Evolutionary conservation across 139 green algal genomes (phyloP), one percentile per base, ranked within the genome.

Genomic region (Tetradesmus lagerheimii): DNA sequence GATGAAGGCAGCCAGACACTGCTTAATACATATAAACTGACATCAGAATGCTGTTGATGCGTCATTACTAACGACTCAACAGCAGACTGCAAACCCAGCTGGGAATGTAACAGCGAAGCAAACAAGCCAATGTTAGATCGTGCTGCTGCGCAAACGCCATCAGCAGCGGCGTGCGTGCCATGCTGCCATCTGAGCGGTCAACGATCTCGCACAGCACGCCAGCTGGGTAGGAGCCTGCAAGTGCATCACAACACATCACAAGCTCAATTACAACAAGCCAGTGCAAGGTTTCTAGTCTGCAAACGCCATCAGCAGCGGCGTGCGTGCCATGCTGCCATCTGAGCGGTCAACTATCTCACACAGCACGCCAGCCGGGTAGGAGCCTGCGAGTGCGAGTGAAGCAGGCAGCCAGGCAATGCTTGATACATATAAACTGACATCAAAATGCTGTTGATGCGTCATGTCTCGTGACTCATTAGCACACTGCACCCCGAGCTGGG

Each of bases 171-270:
- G 96, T 97, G 37, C 97, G 95, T 1, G 95, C 91, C 98, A 99
- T 99, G 92, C 83, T 94, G 81, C 97, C 97, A 89, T 97, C 95
- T 8, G 91, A 38, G 62, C 93, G 93, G 93, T 99, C 96, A 4
- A 99, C 97, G 20, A 99, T 94, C 93, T 99, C 98, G 91, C 97
- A 99, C 27, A 99, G 94, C 66, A 98, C 98, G 23, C 98, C 98
- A 31, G 96, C 95, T n/a, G 98, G 96, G 39, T 84, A 90, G 82
- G 96, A 97, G 16, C 97, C 97, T n/a, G n/a, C n/a, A n/a, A n/a
- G n/a, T n/a, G n/a, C n/a, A n/a, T n/a, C n/a, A n/a, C n/a, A n/a
- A n/a, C n/a, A n/a, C n/a, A n/a, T n/a, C n/a, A n/a, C n/a, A n/a
- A n/a, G n/a, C n/a, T n/a, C n/a, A n/a, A n/a, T n/a, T n/a, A n/a